Evolutionary conservation across 495 filamentous ascomycete species (phyloP).

Genomic region (Penicillium crystallinum): DNA sequence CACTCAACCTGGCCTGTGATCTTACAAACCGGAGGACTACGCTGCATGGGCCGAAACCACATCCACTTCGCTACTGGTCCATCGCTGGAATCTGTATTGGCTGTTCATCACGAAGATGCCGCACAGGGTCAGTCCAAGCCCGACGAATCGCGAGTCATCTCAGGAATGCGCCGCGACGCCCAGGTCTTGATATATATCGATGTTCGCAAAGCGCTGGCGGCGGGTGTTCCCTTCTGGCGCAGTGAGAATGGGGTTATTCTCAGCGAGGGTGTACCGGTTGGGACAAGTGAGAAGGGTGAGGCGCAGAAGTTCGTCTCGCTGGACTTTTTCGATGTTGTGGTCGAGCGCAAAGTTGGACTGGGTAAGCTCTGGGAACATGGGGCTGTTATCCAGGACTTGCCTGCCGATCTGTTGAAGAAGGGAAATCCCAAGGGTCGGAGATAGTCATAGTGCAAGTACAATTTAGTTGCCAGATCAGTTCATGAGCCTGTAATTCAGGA

Average conservation of each 20-base stretch:
- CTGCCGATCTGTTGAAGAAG: conserved; percentile 25
- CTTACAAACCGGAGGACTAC: conserved; percentile 65
- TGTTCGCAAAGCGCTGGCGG: conserved; percentile 56
- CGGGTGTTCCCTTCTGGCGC: conserved; percentile 72
- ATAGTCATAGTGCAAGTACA: neutral
- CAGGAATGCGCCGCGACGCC: conserved; percentile 77
- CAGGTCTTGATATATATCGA: conserved; percentile 80
- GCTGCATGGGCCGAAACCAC: conserved; percentile 75
- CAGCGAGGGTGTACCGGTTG: conserved; percentile 38
- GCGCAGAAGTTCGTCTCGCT: conserved; percentile 31
- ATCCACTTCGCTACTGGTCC: conserved; percentile 78
- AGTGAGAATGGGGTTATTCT: conserved; percentile 78
- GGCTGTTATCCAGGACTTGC: conserved; percentile 49
- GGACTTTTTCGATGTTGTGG: conserved; percentile 48
- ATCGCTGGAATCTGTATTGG: conserved; percentile 37
- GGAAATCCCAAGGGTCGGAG: conserved; percentile 32
- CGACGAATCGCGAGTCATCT: conserved; percentile 53
- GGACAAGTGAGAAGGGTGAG: conserved; percentile 11
- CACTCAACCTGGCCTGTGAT: conserved; percentile 71
- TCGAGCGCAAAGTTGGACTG: conserved; percentile 51
- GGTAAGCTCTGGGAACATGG: conserved; percentile 65
- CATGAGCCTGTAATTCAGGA: no score
- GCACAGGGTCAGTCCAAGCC: conserved; percentile 4
- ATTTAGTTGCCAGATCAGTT: no score
- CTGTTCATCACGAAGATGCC: conserved; percentile 13